phyloP scores from a whole-genome alignment of 2,329 filamentous ascomycete species.

The Sclerotinia glacialis region DNA sequence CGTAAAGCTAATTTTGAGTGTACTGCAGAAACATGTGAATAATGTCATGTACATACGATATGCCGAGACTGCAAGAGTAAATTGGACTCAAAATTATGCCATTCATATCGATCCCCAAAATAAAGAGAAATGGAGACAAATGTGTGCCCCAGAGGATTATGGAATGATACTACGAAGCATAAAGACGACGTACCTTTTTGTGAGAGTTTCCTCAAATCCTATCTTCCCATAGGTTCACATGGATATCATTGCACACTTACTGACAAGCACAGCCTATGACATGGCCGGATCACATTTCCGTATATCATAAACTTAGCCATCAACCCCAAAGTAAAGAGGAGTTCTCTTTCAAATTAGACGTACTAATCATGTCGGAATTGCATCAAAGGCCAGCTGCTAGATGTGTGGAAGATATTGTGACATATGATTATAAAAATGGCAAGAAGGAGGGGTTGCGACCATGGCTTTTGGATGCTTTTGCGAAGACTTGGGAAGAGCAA shows the following conservation, averaged over 20 bases:
- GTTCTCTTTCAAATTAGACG: slow-evolving; percentile 58
- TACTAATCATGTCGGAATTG: slow-evolving; percentile 69
- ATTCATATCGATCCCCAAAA: slow-evolving; percentile 59
- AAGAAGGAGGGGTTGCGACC: slow-evolving; percentile 56
- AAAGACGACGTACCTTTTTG: slow-evolving; percentile 83
- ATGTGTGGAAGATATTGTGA: slow-evolving; percentile 72
- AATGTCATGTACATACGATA: slow-evolving; percentile 82
- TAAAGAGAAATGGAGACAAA: slow-evolving; percentile 61
- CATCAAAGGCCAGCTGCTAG: slow-evolving; percentile 71
- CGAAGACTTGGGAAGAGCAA: slow-evolving; percentile 58
- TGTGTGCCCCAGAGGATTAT: slow-evolving; percentile 63
- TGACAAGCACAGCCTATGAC: slow-evolving; percentile 60
- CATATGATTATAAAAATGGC: slow-evolving; percentile 68
- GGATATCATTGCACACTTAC: neutral
- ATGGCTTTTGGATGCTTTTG: slow-evolving; percentile 62
- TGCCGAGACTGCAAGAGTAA: slow-evolving; percentile 76
- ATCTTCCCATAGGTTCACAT: neutral
- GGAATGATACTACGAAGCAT: slow-evolving; percentile 80
- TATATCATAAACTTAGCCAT: slow-evolving; percentile 71
- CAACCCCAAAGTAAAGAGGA: slow-evolving; percentile 25
- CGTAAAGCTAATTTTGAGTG: neutral
- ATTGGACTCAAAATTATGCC: slow-evolving; percentile 72
- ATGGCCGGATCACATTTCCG: slow-evolving; percentile 77
- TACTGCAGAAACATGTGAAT: slow-evolving; percentile 69
- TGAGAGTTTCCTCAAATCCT: slow-evolving; percentile 45